These are phyloP conservation scores for Podospora pseudoanserina DNA, from an alignment of 495 filamentous ascomycete genomes.

Conservation along the genomic window DNA sequence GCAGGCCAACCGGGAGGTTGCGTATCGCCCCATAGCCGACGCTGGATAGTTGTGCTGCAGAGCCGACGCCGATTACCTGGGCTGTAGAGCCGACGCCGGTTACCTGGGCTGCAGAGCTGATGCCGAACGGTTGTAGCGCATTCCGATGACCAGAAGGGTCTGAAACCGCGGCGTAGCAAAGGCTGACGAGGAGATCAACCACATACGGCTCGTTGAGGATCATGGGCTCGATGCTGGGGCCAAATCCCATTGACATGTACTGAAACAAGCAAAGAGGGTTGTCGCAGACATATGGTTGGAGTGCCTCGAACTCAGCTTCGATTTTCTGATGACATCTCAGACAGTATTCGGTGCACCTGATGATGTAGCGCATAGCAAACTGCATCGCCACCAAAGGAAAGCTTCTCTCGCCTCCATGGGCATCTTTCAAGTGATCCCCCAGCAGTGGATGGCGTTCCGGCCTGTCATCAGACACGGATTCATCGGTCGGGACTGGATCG, in stretches of 20 bases:
- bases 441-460: slow-evolving; percentile 31
- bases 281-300: slow-evolving; percentile 89
- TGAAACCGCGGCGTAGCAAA: slow-evolving; percentile 62
- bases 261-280: slow-evolving; percentile 81
- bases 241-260: slow-evolving; percentile 85
- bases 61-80: no score
- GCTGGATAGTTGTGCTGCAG: no score
- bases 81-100: no score
- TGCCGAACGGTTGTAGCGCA: no score
- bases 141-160: no score
- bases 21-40: slow-evolving; percentile 19
- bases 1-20: slow-evolving; percentile 24
- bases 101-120: no score
- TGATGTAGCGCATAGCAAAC: slow-evolving; percentile 73
- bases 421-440: slow-evolving; percentile 50
- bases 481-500: neutral
- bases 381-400: slow-evolving; percentile 77
- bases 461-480: neutral
- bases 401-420: slow-evolving; percentile 26
- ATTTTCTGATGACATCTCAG: slow-evolving; percentile 77
- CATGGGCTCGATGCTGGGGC: slow-evolving; percentile 80
- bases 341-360: slow-evolving; percentile 84
- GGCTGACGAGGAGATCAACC: slow-evolving; percentile 79
- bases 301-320: slow-evolving; percentile 69
- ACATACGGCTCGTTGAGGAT: slow-evolving; percentile 77